Evolutionary conservation across 495 filamentous ascomycete genomes (phyloP), one percentile per base, ranked within the genome.

Genomic region (Hyaloscypha variabilis): DNA sequence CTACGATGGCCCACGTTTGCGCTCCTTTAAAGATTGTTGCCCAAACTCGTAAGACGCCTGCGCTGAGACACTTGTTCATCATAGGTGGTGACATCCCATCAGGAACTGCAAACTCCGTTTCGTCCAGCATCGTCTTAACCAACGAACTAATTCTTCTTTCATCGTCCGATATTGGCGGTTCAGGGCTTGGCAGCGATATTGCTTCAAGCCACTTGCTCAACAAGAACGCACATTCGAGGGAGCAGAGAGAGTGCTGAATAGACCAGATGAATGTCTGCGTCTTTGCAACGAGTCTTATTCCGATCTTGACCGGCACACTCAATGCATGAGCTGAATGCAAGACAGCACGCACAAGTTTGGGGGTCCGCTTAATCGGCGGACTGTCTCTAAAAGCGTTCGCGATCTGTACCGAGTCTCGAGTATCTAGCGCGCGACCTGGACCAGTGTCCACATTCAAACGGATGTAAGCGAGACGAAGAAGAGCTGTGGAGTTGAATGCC

Each of bases 231-330:
- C 88, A 91, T 72, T 91, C 88, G 0, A 90, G 77, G 39, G 87
- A 89, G 69, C 87, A 89, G 8, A 91, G 71, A 0, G 87, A 88
- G 68, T 91, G 87, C 65, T 90, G 88, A 67, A 89, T 88, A 21
- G 86, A 88, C 88, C 88, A 91, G 58, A 87, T 83, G 13, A 83
- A 80, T 6, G 86, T 86, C 67, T 90, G 88, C 1, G 85, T 88
- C 65, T 83, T 84, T 14, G 88, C 88, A 8, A 91, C 87, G 62
- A 87, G 87, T 36, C 84, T 85, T 28, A 90, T 87, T 0, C 88
- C 88, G 26, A 87, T 74, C 67, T 88, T 89, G 58, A 91, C 84
- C 2, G 89, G 81, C 56, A 87, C 85, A 51, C 86, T 86, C 53
- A 91, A 75, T 0, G 88, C 87, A 58, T 90, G 87, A 26, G 88